These are phyloP conservation scores for Aegilops sharonensis DNA, from an alignment of 176 grass and related monocot species.

Conservation along the genomic window DNA sequence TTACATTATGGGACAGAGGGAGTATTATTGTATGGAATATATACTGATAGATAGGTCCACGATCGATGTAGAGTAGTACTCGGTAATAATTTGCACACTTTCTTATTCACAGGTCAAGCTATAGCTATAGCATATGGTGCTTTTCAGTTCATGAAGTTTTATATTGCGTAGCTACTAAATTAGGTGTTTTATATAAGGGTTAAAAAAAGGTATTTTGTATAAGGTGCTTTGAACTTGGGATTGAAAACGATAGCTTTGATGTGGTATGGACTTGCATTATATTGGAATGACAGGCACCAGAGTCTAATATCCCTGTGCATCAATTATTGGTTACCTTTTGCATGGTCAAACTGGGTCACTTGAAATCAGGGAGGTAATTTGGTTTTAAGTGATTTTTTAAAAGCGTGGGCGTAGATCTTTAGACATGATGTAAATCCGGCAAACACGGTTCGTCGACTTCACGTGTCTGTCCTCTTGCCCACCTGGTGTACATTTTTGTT, in stretches of 20 bases:
- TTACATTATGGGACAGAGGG: too few species aligned
- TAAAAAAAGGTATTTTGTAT: not conserved
- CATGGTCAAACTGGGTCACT: not conserved
- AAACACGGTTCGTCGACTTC: not conserved
- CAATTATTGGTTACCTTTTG: slow-evolving; percentile 3
- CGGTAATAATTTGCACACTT: not conserved
- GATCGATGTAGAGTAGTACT: not conserved
- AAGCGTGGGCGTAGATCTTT: not conserved
- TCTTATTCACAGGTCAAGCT: not conserved
- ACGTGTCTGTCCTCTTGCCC: not conserved
- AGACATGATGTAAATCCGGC: not conserved
- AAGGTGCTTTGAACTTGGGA: not conserved
- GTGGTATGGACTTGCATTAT: not conserved
- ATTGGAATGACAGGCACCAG: not conserved
- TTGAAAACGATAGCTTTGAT: not conserved
- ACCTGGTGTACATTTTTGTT: not conserved
- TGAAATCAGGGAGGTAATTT: not conserved
- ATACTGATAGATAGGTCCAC: not conserved
- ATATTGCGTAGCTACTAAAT: not conserved
- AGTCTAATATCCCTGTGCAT: not conserved
- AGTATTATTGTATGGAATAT: not conserved
- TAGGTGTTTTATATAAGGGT: not conserved
- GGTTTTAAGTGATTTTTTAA: not conserved
- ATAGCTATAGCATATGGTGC: not conserved
- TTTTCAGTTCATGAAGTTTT: not conserved